phyloP scores from a whole-genome alignment of 2,329 filamentous ascomycete genomes.

The Phaeomoniella chlamydospora region DNA sequence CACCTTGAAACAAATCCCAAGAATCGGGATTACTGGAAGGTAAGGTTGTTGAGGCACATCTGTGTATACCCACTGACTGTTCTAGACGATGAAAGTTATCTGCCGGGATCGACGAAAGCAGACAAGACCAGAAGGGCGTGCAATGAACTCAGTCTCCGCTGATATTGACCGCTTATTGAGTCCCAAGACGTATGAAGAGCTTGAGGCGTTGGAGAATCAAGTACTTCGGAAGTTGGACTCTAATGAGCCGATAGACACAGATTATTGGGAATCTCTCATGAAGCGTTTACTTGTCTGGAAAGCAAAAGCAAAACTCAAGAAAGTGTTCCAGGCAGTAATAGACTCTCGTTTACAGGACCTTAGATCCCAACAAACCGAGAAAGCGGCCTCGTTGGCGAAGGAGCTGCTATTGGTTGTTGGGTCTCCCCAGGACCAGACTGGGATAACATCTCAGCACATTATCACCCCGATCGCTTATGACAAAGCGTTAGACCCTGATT shows the following conservation, averaged over 20 bases:
- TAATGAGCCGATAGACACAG: constrained; percentile 83
- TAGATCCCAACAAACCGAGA: constrained; percentile 51
- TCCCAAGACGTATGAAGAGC: constrained; percentile 72
- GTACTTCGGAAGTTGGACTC: constrained; percentile 75
- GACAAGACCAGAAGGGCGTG: constrained; percentile 54
- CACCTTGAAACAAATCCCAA: constrained; percentile 62
- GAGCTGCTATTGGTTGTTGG: no score
- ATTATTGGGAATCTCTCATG: constrained; percentile 93
- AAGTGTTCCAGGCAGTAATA: constrained; percentile 62
- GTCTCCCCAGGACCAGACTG: constrained; percentile 38
- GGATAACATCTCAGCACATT: no score
- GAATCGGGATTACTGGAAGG: constrained; percentile 80
- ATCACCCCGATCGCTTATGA: constrained; percentile 19
- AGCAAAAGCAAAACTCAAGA: constrained; percentile 69
- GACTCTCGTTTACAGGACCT: constrained; percentile 53
- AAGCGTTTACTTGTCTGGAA: constrained; percentile 80
- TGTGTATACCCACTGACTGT: constrained; percentile 1
- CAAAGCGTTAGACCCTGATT: constrained; percentile 46
- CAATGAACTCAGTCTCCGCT: constrained; percentile 65
- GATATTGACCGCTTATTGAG: constrained; percentile 80
- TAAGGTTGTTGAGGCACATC: constrained; percentile 16
- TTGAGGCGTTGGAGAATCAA: constrained; percentile 76
- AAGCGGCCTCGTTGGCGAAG: constrained; percentile 32
- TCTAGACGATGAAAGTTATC: constrained; percentile 64
- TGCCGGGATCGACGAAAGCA: constrained; percentile 63